These are phyloP conservation scores for Blastobotrys raffinosifermentans DNA, from an alignment of 1,139 yeast species.

Conservation along the genomic window DNA sequence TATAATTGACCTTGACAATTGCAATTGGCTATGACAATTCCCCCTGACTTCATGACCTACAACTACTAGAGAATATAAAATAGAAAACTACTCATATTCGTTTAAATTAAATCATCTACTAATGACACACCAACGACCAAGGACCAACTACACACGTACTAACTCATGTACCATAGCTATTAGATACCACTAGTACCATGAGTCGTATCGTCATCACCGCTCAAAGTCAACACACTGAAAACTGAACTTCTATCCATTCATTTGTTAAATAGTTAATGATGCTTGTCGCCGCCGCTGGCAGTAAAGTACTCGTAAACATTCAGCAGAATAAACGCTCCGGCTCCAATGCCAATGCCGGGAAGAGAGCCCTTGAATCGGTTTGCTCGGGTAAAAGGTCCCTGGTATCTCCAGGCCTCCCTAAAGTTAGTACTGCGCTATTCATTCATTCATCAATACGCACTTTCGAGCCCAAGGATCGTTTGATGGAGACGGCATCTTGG, in stretches of 20 bases:
- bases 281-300: constrained; percentile 12
- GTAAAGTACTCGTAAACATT: constrained; percentile 49
- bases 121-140: no score
- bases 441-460: constrained; percentile 28
- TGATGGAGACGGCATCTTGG: constrained; percentile 25
- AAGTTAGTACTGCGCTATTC: constrained; percentile 6
- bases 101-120: no score
- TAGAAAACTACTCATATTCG: no score
- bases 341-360: constrained; percentile 80
- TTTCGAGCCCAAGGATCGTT: constrained; percentile 46
- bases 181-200: no score
- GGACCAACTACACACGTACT: no score
- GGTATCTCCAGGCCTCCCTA: constrained; percentile 91
- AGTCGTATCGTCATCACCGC: no score
- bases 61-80: no score
- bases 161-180: no score
- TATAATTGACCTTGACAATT: no score
- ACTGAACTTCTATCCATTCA: background rate
- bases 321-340: constrained; percentile 67
- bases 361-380: constrained; percentile 69
- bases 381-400: constrained; percentile 69
- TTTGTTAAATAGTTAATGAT: constrained; percentile 9
- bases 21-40: no score
- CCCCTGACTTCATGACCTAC: no score
- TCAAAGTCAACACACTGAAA: no score